phyloP scores from a whole-genome alignment of 331 rosid genomes.

The Dryas integrifolia region DNA sequence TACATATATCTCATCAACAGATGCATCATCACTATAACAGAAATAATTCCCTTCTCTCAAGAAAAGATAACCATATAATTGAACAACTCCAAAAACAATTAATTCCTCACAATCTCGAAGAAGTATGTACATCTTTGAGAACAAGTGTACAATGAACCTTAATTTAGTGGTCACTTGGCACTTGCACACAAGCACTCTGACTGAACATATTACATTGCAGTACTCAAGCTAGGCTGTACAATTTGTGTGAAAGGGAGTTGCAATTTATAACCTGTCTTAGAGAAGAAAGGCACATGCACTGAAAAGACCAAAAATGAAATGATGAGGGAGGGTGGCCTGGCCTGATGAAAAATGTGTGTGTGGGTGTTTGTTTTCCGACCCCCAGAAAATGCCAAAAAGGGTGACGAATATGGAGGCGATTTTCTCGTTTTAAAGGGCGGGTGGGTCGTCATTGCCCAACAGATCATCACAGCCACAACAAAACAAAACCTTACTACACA shows the following conservation, averaged over 20 bases:
- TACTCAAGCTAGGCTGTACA: neutral
- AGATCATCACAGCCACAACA: constrained; percentile 24
- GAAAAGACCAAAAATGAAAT: constrained; percentile 28
- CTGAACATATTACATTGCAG: neutral
- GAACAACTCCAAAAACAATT: too few species aligned
- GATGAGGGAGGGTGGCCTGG: constrained; percentile 22
- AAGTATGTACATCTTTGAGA: too few species aligned
- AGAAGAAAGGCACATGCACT: constrained; percentile 11
- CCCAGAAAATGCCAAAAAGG: constrained; percentile 28
- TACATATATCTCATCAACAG: too few species aligned
- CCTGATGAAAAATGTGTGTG: neutral
- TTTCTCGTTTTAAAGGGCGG: constrained; percentile 26
- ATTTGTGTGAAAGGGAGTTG: neutral
- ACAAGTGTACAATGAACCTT: too few species aligned
- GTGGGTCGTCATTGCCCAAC: constrained; percentile 1
- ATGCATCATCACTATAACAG: too few species aligned
- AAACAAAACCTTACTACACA: constrained; percentile 3
- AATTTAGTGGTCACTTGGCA: too few species aligned
- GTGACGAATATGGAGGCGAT: constrained; percentile 29
- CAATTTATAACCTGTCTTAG: neutral
- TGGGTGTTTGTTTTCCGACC: neutral
- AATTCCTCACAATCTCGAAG: too few species aligned
- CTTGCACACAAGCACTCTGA: too few species aligned
- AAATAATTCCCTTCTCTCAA: too few species aligned
- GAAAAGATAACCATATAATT: too few species aligned